These are phyloP conservation scores for Myriosclerotinia curreyana DNA, from an alignment of 2,329 filamentous ascomycete genomes.

Conservation along the genomic window DNA sequence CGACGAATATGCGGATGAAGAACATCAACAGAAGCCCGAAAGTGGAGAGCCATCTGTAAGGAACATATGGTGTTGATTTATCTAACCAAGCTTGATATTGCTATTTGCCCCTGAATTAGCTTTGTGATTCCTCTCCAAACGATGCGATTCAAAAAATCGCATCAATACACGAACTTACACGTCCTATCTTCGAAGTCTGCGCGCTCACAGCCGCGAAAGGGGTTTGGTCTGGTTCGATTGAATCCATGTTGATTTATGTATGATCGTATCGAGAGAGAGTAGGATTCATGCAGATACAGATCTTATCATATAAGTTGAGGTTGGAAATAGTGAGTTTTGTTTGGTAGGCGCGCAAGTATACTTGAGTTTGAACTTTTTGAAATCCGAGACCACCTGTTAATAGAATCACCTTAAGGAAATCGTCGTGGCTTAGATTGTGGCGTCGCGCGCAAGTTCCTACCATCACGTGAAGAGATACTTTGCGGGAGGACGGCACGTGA, in stretches of 20 bases:
- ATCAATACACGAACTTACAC: slow-evolving; percentile 52
- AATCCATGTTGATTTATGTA: slow-evolving; percentile 62
- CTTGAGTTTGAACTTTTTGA: slow-evolving; percentile 1
- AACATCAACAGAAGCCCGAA: slow-evolving; percentile 72
- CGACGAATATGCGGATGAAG: slow-evolving; percentile 82
- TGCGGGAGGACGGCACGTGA: no score
- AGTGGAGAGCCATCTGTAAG: slow-evolving; percentile 91
- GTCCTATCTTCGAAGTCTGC: slow-evolving; percentile 73
- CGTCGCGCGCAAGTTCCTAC: not conserved
- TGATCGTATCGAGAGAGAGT: not conserved
- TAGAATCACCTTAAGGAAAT: slow-evolving; percentile 4
- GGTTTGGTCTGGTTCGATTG: slow-evolving; percentile 80
- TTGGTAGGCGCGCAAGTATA: slow-evolving; percentile 7
- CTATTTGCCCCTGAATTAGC: slow-evolving; percentile 46
- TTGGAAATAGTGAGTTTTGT: not conserved
- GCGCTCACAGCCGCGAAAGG: slow-evolving; percentile 86
- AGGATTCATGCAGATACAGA: not conserved
- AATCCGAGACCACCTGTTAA: slow-evolving; percentile 23
- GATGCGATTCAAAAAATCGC: slow-evolving; percentile 3
- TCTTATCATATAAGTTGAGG: not conserved
- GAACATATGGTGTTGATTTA: slow-evolving; percentile 82
- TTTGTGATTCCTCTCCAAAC: not conserved
- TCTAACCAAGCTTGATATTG: slow-evolving; percentile 94
- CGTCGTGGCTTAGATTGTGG: slow-evolving; percentile 13
- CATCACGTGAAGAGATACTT: not conserved